Percentiles rank a stretch among this genome's conserved stretches.
Conservation (phyloP, 106 monocot species). For the Allium cepa region DNA sequence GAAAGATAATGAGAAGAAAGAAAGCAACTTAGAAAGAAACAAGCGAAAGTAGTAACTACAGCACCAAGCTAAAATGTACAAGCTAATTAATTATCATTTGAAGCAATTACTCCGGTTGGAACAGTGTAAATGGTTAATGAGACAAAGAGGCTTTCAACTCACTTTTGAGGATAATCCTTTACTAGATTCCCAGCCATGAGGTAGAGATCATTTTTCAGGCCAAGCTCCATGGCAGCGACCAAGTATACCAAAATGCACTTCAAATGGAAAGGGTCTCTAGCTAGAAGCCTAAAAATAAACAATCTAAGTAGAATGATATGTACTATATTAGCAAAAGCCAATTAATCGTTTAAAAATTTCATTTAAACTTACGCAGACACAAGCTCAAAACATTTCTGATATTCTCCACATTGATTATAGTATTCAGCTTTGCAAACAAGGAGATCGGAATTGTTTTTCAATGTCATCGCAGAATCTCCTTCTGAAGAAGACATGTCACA, state of each 20-base stretch:
- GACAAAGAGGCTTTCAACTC: conserved; percentile 9
- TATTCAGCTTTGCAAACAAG: conserved; percentile 93
- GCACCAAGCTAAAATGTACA: background rate
- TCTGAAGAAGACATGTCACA: conserved; percentile 22
- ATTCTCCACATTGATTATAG: conserved; percentile 88
- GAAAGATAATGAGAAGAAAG: conserved; percentile 6
- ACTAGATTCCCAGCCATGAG: conserved; percentile 80
- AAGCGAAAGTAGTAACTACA: background rate
- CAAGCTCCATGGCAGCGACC: conserved; percentile 87
- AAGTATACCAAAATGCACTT: conserved; percentile 87
- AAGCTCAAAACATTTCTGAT: conserved; percentile 90
- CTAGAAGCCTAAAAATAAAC: conserved; percentile 52
- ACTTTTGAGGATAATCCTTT: conserved; percentile 97
- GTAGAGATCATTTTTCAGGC: conserved; percentile 90
- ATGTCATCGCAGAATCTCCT: conserved; percentile 28
- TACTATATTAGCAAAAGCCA: background rate
- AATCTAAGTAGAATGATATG: background rate
- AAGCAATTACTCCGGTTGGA: background rate
- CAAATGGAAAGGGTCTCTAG: conserved; percentile 87
- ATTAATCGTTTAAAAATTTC: conserved; percentile 11
- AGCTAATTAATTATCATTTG: background rate
- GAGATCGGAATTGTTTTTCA: conserved; percentile 76
- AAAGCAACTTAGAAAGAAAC: background rate
- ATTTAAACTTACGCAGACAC: conserved; percentile 70
- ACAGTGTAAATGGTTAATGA: background rate